These are phyloP conservation scores for Botryotinia narcissicola DNA, from an alignment of 2,329 filamentous ascomycete species.

Conservation along the genomic window DNA sequence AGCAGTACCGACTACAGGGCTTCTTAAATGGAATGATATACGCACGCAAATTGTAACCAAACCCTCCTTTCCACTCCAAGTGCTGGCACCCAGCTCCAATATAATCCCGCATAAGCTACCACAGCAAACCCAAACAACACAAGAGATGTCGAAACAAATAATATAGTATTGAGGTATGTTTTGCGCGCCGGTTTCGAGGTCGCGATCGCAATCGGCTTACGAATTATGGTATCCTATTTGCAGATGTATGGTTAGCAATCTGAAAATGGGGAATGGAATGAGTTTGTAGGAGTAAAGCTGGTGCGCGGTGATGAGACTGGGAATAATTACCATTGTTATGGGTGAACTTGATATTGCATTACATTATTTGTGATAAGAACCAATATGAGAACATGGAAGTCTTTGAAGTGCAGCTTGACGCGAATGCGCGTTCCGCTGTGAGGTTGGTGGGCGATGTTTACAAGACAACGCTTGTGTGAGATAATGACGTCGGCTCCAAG, in stretches of 20 bases:
- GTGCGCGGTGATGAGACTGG: neutral
- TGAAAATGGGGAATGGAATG: neutral
- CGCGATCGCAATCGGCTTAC: constrained; percentile 52
- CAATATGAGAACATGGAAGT: neutral
- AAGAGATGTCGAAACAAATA: constrained; percentile 45
- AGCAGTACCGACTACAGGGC: neutral
- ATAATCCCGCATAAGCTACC: constrained; percentile 64
- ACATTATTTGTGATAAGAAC: neutral
- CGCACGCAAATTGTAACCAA: constrained; percentile 64
- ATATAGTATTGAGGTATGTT: constrained; percentile 57
- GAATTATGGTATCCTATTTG: constrained; percentile 49
- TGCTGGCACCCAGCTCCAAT: constrained; percentile 65
- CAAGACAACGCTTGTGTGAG: neutral
- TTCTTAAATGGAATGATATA: neutral
- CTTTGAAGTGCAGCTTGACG: neutral
- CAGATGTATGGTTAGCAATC: neutral
- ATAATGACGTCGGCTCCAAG: constrained; percentile 17
- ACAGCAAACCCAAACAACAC: constrained; percentile 57
- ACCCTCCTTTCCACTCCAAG: constrained; percentile 60
- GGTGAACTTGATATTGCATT: neutral
- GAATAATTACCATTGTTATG: neutral
- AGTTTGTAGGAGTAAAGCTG: neutral
- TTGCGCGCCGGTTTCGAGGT: constrained; percentile 61
- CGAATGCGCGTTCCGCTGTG: constrained; percentile 6
- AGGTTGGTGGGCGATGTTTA: constrained; percentile 9